These are phyloP conservation scores for Meira miltonrushii DNA, from an alignment of 1,284 basidiomycete species.

Conservation along the genomic window DNA sequence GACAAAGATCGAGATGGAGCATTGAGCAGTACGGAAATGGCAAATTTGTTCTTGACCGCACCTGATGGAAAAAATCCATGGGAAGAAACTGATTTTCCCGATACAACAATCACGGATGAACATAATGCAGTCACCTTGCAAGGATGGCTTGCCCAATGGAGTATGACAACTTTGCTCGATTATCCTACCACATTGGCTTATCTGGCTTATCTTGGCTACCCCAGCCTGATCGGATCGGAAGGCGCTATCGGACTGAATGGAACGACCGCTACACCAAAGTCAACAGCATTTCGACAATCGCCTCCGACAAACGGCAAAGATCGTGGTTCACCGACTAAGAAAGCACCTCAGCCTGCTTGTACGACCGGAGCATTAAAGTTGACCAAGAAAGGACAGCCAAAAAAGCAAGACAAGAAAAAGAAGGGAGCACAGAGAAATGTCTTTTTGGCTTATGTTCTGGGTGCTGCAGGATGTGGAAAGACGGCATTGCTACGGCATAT, in stretches of 20 bases:
- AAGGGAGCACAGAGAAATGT: slow-evolving; percentile 55
- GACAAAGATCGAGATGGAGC: slow-evolving; percentile 98
- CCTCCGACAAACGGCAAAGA: neutral
- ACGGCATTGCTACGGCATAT: slow-evolving; percentile 79
- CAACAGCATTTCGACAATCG: slow-evolving; percentile 4
- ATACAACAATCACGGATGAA: slow-evolving; percentile 80
- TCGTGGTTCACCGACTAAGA: neutral
- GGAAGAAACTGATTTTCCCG: slow-evolving; percentile 40
- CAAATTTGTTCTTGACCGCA: slow-evolving; percentile 84
- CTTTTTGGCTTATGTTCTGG: slow-evolving; percentile 73
- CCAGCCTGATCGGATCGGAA: slow-evolving; percentile 48
- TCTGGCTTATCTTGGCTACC: slow-evolving; percentile 88
- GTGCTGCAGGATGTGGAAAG: slow-evolving; percentile 92
- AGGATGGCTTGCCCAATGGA: slow-evolving; percentile 98
- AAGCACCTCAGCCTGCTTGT: slow-evolving; percentile 17
- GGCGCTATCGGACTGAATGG: neutral
- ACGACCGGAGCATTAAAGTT: slow-evolving; percentile 46
- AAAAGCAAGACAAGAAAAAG: slow-evolving; percentile 69
- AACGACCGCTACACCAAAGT: neutral
- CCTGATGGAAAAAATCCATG: slow-evolving; percentile 59
- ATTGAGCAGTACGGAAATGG: slow-evolving; percentile 75
- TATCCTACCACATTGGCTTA: slow-evolving; percentile 87
- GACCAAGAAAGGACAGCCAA: slow-evolving; percentile 66
- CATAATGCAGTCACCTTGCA: slow-evolving; percentile 85
- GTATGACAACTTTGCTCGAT: slow-evolving; percentile 93